These are phyloP conservation scores for Puccinia triticina DNA, from an alignment of 1,284 basidiomycete genomes.

Conservation along the genomic window DNA sequence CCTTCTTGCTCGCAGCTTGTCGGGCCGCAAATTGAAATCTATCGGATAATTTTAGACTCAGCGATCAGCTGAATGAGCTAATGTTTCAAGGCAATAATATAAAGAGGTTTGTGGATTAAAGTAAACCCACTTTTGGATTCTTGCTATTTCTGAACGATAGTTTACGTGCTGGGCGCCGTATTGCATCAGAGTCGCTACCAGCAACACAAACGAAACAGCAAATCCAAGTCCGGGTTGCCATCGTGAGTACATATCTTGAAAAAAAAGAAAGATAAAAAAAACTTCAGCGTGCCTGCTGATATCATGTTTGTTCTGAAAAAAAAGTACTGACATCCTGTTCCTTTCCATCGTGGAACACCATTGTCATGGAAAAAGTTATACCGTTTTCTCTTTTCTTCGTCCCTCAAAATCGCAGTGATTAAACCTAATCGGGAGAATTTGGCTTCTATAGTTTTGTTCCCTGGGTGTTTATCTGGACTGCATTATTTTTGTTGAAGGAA, in stretches of 20 bases:
- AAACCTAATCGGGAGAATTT: conserved; percentile 84
- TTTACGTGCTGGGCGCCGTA: conserved; percentile 76
- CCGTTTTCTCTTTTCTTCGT: conserved; percentile 70
- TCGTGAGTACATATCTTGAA: conserved; percentile 83
- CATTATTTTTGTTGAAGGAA: neutral
- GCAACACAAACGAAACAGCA: conserved; percentile 73
- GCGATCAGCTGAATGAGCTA: neutral
- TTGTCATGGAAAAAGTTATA: conserved; percentile 91
- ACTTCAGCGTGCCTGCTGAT: neutral
- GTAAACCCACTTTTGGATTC: conserved; percentile 63
- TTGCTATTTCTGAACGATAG: conserved; percentile 71
- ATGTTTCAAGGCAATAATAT: neutral
- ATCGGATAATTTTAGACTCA: neutral
- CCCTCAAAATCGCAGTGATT: conserved; percentile 78
- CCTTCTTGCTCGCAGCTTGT: conserved; percentile 54
- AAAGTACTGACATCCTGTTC: conserved; percentile 54
- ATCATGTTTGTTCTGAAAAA: neutral
- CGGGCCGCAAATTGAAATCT: conserved; percentile 57
- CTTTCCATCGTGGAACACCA: conserved; percentile 84
- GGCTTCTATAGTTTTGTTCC: conserved; percentile 76
- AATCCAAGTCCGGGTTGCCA: conserved; percentile 83
- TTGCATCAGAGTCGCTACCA: conserved; percentile 76
- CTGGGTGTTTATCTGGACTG: conserved; percentile 90
- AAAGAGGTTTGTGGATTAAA: neutral
- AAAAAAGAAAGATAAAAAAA: neutral